Percentiles rank a stretch among this genome's conserved stretches.
These are phyloP conservation scores for Berkeleyomyces basicola DNA, from an alignment of 2,329 filamentous ascomycete genomes.

Conservation along the genomic window DNA sequence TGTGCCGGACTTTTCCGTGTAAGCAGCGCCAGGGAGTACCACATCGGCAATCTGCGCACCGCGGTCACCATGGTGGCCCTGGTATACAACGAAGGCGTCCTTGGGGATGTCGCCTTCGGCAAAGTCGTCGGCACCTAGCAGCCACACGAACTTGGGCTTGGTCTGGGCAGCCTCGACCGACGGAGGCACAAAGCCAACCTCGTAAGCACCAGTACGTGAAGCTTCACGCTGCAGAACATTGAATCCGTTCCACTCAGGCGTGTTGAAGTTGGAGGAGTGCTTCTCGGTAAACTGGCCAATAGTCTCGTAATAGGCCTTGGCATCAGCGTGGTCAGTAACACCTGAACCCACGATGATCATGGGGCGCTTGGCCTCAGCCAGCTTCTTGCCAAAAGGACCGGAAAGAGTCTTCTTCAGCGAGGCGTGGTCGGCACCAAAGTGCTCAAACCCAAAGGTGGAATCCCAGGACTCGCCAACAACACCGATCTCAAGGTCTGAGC, in stretches of 20 bases:
- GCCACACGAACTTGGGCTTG: slow-evolving; percentile 88
- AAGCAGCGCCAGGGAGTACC: slow-evolving; percentile 82
- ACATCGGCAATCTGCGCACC: slow-evolving; percentile 89
- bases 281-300: slow-evolving; percentile 86
- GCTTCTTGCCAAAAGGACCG: slow-evolving; percentile 83
- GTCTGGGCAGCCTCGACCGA: slow-evolving; percentile 68
- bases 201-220: slow-evolving; percentile 82
- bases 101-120: slow-evolving; percentile 74
- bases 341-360: slow-evolving; percentile 95
- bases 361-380: slow-evolving; percentile 70
- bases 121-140: slow-evolving; percentile 89
- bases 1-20: slow-evolving; percentile 91
- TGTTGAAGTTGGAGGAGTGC: slow-evolving; percentile 75
- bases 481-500: slow-evolving; percentile 83
- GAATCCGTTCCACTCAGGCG: slow-evolving; percentile 89
- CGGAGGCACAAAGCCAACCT: slow-evolving; percentile 84
- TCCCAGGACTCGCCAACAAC: slow-evolving; percentile 82
- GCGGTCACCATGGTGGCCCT: slow-evolving; percentile 91
- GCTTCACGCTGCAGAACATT: slow-evolving; percentile 90
- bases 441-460: slow-evolving; percentile 89
- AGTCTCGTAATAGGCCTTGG: slow-evolving; percentile 84
- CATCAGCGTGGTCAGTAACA: slow-evolving; percentile 77
- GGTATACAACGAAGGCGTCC: slow-evolving; percentile 92
- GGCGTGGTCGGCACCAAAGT: slow-evolving; percentile 63
- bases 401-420: slow-evolving; percentile 73